Conservation (phyloP, 441 rosid genomes). For the Erodium trifolium region DNA sequence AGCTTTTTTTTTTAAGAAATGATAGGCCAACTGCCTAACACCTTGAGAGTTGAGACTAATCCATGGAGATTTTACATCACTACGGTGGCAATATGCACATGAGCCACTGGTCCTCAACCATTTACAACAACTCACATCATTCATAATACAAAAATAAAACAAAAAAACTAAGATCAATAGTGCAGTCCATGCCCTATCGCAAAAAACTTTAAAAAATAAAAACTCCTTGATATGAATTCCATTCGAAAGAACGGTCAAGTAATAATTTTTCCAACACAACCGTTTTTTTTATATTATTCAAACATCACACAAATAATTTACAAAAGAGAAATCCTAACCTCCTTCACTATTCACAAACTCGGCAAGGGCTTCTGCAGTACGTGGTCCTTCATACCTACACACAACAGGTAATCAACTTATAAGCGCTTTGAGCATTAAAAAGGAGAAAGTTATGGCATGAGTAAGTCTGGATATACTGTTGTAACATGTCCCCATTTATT, state of each 20-base stretch:
- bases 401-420: slow-evolving; percentile 7
- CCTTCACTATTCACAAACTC: slow-evolving; percentile 88
- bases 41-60: neutral
- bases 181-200: neutral
- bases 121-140: neutral
- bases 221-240: neutral
- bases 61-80: neutral
- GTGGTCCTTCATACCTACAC: slow-evolving; percentile 77
- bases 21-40: neutral
- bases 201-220: neutral
- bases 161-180: neutral
- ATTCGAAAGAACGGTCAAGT: neutral
- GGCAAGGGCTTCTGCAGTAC: slow-evolving; percentile 68
- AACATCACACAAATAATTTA: neutral
- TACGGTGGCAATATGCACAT: neutral
- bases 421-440: slow-evolving; percentile 10
- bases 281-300: too few relatives aligned
- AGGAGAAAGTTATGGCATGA: neutral
- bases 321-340: slow-evolving; percentile 36
- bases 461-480: neutral
- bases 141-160: neutral
- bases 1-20: too few relatives aligned
- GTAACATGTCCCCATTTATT: neutral
- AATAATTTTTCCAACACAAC: neutral
- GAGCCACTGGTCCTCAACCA: neutral